Conservation (phyloP, 805 yeast genomes). For the Candida ficus region DNA sequence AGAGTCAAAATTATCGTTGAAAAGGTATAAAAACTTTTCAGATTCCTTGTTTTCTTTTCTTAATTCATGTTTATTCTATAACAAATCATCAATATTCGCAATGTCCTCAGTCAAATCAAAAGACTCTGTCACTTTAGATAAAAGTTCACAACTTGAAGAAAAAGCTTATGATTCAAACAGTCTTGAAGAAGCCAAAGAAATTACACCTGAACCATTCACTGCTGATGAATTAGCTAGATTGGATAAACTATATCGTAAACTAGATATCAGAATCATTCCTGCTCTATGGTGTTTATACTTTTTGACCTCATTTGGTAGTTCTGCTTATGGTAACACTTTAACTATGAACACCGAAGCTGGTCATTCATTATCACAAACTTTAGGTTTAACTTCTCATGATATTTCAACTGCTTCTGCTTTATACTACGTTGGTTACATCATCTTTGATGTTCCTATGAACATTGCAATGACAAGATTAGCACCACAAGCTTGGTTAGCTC, state of each 20-base stretch:
- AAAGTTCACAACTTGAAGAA: not conserved
- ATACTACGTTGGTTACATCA: slow-evolving; percentile 75
- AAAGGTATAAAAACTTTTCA: not conserved
- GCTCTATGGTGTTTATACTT: slow-evolving; percentile 79
- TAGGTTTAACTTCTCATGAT: slow-evolving; percentile 50
- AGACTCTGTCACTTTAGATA: not conserved
- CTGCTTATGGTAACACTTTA: slow-evolving; percentile 71
- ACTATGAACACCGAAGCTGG: slow-evolving; percentile 66
- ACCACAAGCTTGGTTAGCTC: slow-evolving; percentile 80
- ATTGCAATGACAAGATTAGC: slow-evolving; percentile 75
- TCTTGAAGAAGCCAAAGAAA: slow-evolving; percentile 7
- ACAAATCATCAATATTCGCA: not conserved
- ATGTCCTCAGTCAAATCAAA: slow-evolving; percentile 3
- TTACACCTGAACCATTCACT: slow-evolving; percentile 15
- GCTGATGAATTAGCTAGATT: slow-evolving; percentile 31
- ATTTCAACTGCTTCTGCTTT: slow-evolving; percentile 73
- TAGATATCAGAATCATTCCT: slow-evolving; percentile 72
- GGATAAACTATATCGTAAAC: slow-evolving; percentile 51
- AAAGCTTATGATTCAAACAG: slow-evolving; percentile 4
- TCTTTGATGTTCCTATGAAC: slow-evolving; percentile 88
- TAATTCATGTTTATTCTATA: not conserved
- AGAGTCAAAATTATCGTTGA: not conserved
- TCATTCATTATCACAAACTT: slow-evolving; percentile 53
- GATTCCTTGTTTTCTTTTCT: not conserved
- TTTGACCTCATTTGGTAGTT: slow-evolving; percentile 70